These are phyloP conservation scores for Erysiphe pisi DNA, from an alignment of 2,329 filamentous ascomycete genomes.

Conservation along the genomic window DNA sequence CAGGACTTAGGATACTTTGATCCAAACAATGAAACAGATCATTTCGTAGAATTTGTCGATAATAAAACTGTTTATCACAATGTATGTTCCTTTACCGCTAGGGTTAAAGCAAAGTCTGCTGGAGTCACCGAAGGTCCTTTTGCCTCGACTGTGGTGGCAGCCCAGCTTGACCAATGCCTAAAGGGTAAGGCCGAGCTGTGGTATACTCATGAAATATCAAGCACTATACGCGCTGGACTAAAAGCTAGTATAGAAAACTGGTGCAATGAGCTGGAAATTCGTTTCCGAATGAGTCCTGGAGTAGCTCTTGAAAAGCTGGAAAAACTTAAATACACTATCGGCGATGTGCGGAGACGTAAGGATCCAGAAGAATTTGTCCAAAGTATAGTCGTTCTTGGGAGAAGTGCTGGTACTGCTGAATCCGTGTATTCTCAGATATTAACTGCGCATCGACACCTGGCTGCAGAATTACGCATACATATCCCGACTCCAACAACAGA, in stretches of 20 bases:
- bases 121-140: too few species aligned
- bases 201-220: constrained; percentile 11
- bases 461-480: not conserved
- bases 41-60: not conserved
- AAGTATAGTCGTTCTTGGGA: not conserved
- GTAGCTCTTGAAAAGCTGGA: too few species aligned
- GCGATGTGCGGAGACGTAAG: not conserved
- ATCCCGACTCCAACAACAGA: not conserved
- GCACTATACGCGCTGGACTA: not conserved
- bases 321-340: too few species aligned
- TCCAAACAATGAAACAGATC: constrained; percentile 18
- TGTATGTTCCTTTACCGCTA: too few species aligned
- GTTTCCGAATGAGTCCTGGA: too few species aligned
- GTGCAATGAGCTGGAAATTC: too few species aligned
- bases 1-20: not conserved
- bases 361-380: not conserved
- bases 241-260: not conserved
- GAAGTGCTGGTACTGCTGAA: not conserved
- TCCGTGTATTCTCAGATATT: not conserved
- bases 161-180: constrained; percentile 2
- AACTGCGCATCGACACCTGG: not conserved
- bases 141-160: too few species aligned
- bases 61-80: too few species aligned
- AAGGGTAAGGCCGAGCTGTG: constrained; percentile 1
- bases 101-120: too few species aligned